Evolutionary conservation across 257 asterid species (phyloP).

Genomic region (Rauvolfia tetraphylla): DNA sequence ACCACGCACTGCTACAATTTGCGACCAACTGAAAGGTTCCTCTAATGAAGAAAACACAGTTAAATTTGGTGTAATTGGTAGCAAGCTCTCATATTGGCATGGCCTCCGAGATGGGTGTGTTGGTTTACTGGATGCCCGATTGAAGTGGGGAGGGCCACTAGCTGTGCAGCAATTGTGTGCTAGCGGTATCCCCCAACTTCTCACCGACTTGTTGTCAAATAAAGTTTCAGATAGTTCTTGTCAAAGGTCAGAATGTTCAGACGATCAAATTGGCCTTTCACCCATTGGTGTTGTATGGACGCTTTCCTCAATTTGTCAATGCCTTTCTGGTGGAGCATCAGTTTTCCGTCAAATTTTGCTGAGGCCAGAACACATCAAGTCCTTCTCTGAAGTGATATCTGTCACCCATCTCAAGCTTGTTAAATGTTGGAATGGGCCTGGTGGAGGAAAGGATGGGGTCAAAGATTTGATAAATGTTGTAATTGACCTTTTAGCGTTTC

Average conservation of each 20-base stretch:
- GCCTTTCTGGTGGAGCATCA: constrained; percentile 87
- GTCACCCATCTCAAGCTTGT: constrained; percentile 75
- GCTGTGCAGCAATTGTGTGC: constrained; percentile 97
- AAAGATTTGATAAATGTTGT: constrained; percentile 72
- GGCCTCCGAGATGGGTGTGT: constrained; percentile 88
- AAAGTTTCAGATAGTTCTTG: constrained; percentile 41
- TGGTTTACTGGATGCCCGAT: constrained; percentile 80
- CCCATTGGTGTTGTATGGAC: constrained; percentile 92
- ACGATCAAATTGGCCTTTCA: constrained; percentile 67
- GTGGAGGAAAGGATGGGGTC: constrained; percentile 86
- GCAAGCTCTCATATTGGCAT: constrained; percentile 78
- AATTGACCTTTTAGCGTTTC: constrained; percentile 87
- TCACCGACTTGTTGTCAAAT: constrained; percentile 73
- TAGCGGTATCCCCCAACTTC: constrained; percentile 91
- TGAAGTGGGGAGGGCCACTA: constrained; percentile 95
- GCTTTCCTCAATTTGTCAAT: constrained; percentile 79
- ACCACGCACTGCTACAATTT: constrained; percentile 89
- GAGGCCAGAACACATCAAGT: constrained; percentile 62
- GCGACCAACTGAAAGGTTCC: constrained; percentile 74
- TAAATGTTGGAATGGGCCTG: constrained; percentile 77
- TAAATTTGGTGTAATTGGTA: constrained; percentile 34
- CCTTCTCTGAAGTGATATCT: constrained; percentile 62
- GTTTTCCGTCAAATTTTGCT: constrained; percentile 83
- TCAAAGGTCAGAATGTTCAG: constrained; percentile 30
- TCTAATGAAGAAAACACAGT: constrained; percentile 44